Evolutionary conservation across 306 rosid species (phyloP).

Genomic region (Hippophae gyantsensis): DNA sequence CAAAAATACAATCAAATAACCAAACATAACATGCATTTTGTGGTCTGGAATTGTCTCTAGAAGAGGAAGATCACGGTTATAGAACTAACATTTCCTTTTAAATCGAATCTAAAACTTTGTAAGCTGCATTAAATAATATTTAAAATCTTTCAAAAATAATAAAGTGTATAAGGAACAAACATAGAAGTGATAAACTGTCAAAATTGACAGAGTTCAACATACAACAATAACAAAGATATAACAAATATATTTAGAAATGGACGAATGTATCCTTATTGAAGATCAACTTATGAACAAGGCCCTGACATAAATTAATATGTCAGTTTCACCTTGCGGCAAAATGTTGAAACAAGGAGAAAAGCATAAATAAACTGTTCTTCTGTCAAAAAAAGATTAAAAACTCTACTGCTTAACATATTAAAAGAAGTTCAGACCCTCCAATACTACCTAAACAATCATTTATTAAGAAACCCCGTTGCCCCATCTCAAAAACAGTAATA

Average conservation of each 20-base stretch:
- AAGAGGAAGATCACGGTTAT: background rate
- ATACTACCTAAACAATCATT: background rate
- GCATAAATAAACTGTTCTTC: background rate
- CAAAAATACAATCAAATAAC: constrained; percentile 9
- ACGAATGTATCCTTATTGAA: constrained; percentile 1
- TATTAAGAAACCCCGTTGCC: too few species aligned
- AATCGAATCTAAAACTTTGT: background rate
- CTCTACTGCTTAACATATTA: background rate
- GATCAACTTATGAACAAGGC: background rate
- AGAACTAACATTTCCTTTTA: background rate
- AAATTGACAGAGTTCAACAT: background rate
- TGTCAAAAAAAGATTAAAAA: background rate
- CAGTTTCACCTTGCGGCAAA: background rate
- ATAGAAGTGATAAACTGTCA: background rate
- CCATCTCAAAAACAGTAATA: too few species aligned
- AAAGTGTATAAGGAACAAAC: background rate
- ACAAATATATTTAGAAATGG: background rate
- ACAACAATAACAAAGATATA: too few species aligned
- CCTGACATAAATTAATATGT: background rate
- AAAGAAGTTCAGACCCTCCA: background rate
- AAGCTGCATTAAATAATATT: background rate
- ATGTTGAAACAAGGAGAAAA: background rate
- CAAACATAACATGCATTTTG: constrained; percentile 8
- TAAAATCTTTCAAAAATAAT: background rate
- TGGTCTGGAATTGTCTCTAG: background rate